Conservation (phyloP, 129 eudicot genomes). For the Saussurea involucrata region DNA sequence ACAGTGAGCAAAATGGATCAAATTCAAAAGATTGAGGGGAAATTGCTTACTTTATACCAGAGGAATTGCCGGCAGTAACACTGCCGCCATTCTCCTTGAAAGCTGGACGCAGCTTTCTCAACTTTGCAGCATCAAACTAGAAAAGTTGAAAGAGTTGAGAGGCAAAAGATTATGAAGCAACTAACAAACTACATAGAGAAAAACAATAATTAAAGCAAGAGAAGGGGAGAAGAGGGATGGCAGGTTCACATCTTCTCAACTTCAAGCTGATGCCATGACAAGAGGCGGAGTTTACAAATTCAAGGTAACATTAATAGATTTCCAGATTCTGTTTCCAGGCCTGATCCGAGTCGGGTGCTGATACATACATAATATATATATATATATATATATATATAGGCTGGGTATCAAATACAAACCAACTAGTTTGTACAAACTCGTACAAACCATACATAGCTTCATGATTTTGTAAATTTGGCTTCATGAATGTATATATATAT, state of each 20-base stretch:
- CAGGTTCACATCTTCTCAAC: neutral
- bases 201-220: neutral
- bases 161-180: neutral
- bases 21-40: neutral
- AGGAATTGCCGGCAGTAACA: constrained; percentile 98
- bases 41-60: constrained; percentile 78
- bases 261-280: neutral
- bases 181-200: neutral
- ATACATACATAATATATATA: no score
- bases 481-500: no score
- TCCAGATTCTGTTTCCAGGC: neutral
- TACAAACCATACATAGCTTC: no score
- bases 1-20: neutral
- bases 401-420: no score
- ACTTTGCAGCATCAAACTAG: constrained; percentile 90
- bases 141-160: constrained; percentile 10
- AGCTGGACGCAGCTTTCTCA: constrained; percentile 91
- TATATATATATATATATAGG: no score
- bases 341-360: neutral
- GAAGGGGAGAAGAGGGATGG: neutral
- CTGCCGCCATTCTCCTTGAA: constrained; percentile 89
- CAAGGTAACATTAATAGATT: neutral
- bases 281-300: neutral
- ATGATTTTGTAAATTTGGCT: no score
- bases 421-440: no score